Percentiles rank a stretch among this genome's conserved stretches.
phyloP scores from a whole-genome alignment of 768 basidiomycete species.

The Pholiota molesta region DNA sequence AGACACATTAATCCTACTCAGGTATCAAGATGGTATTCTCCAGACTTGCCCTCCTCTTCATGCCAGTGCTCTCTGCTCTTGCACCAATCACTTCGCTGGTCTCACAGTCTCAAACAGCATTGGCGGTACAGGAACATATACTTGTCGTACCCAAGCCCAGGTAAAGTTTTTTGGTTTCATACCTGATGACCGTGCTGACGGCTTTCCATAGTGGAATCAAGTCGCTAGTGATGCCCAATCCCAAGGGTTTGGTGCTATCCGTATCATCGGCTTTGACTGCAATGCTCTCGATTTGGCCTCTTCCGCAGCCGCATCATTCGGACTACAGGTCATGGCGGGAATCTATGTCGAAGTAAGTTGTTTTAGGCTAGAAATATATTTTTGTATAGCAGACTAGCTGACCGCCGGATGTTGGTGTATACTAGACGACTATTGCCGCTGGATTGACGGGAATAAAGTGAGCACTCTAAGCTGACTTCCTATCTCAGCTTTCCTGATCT shows the following conservation, averaged over 20 bases:
- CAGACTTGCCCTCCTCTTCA: neutral
- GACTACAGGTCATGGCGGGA: conserved; percentile 38
- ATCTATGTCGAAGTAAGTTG: conserved; percentile 33
- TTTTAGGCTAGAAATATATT: neutral
- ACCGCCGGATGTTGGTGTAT: neutral
- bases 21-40: neutral
- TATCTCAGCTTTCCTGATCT: neutral
- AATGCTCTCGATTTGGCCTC: conserved; percentile 40
- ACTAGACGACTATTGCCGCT: conserved; percentile 34
- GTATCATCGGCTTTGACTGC: conserved; percentile 42
- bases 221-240: conserved; percentile 33
- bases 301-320: conserved; percentile 35
- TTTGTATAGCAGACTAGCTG: neutral
- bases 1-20: neutral
- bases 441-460: conserved; percentile 20
- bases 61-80: neutral
- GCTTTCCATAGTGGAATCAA: conserved; percentile 35
- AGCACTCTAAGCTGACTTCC: neutral
- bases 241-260: conserved; percentile 37
- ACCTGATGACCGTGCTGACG: no score
- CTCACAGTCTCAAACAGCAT: conserved; percentile 37
- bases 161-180: conserved; percentile 16
- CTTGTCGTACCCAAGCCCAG: conserved; percentile 39
- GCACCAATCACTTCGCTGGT: conserved; percentile 37
- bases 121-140: conserved; percentile 28